Evolutionary conservation across 1,284 basidiomycete species (phyloP).

Genomic region (Sporisorium scitamineum): DNA sequence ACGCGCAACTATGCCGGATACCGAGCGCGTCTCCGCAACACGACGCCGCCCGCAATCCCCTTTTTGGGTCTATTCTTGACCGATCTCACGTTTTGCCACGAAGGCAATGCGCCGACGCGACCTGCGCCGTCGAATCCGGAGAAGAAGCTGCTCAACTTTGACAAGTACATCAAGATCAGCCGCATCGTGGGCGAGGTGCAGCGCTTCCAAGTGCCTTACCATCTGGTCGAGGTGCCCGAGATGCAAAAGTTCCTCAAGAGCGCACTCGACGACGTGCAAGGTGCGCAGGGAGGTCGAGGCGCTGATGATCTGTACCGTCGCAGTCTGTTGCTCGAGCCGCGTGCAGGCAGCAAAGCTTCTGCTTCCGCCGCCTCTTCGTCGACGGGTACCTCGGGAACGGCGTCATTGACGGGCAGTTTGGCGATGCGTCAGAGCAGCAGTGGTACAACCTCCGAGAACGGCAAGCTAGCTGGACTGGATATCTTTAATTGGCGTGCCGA

Average conservation of each 20-base stretch:
- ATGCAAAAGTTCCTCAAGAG: conserved; percentile 79
- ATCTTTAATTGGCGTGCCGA: conserved; percentile 62
- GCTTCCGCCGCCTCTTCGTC: background rate
- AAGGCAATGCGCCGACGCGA: conserved; percentile 89
- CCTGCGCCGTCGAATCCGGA: conserved; percentile 77
- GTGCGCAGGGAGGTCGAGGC: conserved; percentile 47
- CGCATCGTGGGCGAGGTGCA: conserved; percentile 79
- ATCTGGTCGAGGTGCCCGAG: conserved; percentile 83
- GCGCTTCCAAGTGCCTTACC: conserved; percentile 88
- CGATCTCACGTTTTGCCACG: conserved; percentile 93
- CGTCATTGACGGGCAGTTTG: conserved; percentile 34
- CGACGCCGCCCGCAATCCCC: conserved; percentile 61
- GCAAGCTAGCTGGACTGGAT: conserved; percentile 50
- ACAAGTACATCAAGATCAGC: conserved; percentile 72
- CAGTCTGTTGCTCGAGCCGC: conserved; percentile 66
- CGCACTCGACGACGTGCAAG: conserved; percentile 51
- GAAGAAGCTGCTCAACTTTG: conserved; percentile 91
- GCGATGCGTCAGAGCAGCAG: conserved; percentile 38
- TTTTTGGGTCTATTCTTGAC: conserved; percentile 82
- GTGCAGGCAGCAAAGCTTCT: conserved; percentile 32
- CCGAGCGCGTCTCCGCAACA: conserved; percentile 76
- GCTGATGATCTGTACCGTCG: conserved; percentile 66
- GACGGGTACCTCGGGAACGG: conserved; percentile 3
- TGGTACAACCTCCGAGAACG: conserved; percentile 21
- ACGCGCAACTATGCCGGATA: conserved; percentile 93